A percentile compares a stretch with the other conserved stretches of the same genome.
Conservation (phyloP, 2,329 filamentous ascomycete genomes). For the Xylaria arbuscula region DNA sequence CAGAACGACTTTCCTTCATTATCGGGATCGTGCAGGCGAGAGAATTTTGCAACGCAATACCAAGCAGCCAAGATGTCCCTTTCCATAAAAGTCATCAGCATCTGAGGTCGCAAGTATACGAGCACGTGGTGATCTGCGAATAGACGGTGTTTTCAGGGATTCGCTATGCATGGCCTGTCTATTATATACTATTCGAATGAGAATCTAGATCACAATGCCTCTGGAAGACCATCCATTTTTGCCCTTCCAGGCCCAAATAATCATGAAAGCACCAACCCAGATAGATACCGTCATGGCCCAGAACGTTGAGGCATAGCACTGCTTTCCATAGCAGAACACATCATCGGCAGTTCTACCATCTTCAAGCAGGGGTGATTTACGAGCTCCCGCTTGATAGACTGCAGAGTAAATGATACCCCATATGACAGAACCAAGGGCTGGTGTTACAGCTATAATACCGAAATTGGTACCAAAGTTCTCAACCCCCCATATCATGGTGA, state of each 20-base stretch:
- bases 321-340: slow-evolving; percentile 80
- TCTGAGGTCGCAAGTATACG: slow-evolving; percentile 9
- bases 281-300: slow-evolving; percentile 88
- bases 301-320: slow-evolving; percentile 84
- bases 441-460: slow-evolving; percentile 93
- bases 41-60: background rate
- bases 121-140: background rate
- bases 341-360: slow-evolving; percentile 55
- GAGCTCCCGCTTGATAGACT: slow-evolving; percentile 77
- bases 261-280: slow-evolving; percentile 78
- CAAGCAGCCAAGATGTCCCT: no score
- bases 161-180: slow-evolving; percentile 18
- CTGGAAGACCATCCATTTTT: slow-evolving; percentile 78
- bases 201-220: slow-evolving; percentile 71
- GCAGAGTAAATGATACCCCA: slow-evolving; percentile 92
- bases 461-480: slow-evolving; percentile 99
- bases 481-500: slow-evolving; percentile 97
- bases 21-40: background rate
- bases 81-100: no score
- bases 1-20: background rate
- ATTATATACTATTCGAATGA: slow-evolving; percentile 14
- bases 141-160: background rate
- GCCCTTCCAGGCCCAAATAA: slow-evolving; percentile 85
- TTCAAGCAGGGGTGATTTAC: slow-evolving; percentile 51
- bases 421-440: slow-evolving; percentile 85